Percentiles rank a stretch among this genome's conserved stretches.
Conservation (phyloP, 768 basidiomycete genomes). For the Collybiopsis confluens region DNA sequence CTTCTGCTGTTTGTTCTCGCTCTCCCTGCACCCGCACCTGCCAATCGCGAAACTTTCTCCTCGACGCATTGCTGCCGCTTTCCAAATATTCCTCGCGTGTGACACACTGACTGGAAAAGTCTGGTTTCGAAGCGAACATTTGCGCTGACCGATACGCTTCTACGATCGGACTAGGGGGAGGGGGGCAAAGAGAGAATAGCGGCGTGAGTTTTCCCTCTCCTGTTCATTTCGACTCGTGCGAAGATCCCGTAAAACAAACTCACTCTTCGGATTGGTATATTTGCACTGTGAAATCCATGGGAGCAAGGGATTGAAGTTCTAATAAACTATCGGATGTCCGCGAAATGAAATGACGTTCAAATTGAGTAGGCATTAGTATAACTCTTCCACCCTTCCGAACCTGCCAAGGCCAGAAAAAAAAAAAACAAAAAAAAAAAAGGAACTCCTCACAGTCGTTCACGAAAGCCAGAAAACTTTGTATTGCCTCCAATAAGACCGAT, state of each 20-base stretch:
- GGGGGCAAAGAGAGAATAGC: constrained; percentile 5
- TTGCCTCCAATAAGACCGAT: constrained; percentile 88
- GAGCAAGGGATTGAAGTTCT: constrained; percentile 78
- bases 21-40: constrained; percentile 18
- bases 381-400: too few relatives aligned
- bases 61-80: constrained; percentile 68
- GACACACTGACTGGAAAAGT: constrained; percentile 51
- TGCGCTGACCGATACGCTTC: constrained; percentile 63
- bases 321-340: constrained; percentile 26
- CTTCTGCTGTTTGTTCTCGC: neutral
- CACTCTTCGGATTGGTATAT: constrained; percentile 75
- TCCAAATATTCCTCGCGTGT: constrained; percentile 85
- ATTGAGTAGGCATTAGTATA: neutral
- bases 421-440: constrained; percentile 10
- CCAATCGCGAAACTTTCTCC: constrained; percentile 72
- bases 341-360: constrained; percentile 11
- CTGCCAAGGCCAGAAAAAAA: neutral
- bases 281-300: constrained; percentile 71
- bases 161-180: constrained; percentile 49
- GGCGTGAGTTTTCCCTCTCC: too few relatives aligned
- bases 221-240: too few relatives aligned
- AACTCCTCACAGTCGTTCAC: constrained; percentile 63
- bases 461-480: constrained; percentile 70
- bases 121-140: constrained; percentile 49
- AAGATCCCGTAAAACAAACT: constrained; percentile 25